Percentiles rank a stretch among this genome's conserved stretches.
These are phyloP conservation scores for Paragyromitra xinjiangensis DNA, from an alignment of 495 filamentous ascomycete species.

Conservation along the genomic window DNA sequence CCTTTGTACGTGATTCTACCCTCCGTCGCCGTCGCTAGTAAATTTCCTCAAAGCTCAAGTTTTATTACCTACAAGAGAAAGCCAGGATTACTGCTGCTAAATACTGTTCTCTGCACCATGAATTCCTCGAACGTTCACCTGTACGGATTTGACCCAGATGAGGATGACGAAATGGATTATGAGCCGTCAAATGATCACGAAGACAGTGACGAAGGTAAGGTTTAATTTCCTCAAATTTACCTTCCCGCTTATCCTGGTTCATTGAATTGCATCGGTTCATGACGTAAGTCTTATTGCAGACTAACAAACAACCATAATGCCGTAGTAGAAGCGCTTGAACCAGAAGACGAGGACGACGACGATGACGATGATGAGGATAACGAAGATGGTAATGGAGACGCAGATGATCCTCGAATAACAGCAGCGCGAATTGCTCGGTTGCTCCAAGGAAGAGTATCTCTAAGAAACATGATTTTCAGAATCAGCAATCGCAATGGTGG, in stretches of 20 bases:
- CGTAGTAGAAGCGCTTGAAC: conserved; percentile 12
- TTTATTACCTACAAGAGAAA: neutral
- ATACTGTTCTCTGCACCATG: conserved; percentile 19
- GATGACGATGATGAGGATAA: neutral
- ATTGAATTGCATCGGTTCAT: neutral
- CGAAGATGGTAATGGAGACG: conserved; percentile 19
- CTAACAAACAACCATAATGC: conserved; percentile 8
- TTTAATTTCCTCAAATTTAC: conserved; percentile 7
- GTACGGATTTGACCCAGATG: conserved; percentile 23
- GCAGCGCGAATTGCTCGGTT: conserved; percentile 37
- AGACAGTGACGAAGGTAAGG: conserved; percentile 38
- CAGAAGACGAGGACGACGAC: conserved; percentile 25
- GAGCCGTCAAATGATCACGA: conserved; percentile 43
- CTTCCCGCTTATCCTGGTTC: neutral
- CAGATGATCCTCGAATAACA: neutral
- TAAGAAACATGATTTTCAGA: conserved; percentile 38
- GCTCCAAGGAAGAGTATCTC: conserved; percentile 30
- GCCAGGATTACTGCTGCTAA: neutral
- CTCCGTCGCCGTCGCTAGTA: conserved; percentile 9
- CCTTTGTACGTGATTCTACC: neutral
- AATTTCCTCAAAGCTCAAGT: neutral
- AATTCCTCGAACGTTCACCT: conserved; percentile 14
- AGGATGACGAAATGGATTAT: conserved; percentile 53
- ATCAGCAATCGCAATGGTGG: conserved; percentile 28
- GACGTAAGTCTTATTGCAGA: neutral